phyloP scores from a whole-genome alignment of 1,139 yeast species.

The Diutina rugosa region DNA sequence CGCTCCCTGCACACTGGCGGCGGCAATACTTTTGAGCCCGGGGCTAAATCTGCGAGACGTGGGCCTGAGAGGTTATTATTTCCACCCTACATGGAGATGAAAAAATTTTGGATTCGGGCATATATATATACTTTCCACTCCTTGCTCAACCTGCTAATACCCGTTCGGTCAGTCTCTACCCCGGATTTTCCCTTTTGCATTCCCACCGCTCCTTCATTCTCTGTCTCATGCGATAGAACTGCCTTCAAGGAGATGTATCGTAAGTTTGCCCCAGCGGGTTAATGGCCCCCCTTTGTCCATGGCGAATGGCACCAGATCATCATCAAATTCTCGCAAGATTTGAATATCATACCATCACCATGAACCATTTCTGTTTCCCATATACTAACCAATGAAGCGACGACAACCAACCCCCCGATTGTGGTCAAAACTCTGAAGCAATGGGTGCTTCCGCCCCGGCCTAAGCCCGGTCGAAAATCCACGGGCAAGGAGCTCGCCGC shows the following conservation, averaged over 20 bases:
- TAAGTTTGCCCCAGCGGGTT: not conserved
- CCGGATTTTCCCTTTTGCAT: not conserved
- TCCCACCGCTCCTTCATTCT: not conserved
- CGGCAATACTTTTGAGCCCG: not conserved
- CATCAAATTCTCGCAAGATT: too few species aligned
- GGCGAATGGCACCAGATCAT: too few species aligned
- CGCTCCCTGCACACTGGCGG: not conserved
- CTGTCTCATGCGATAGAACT: not conserved
- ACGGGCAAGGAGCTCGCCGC: slow-evolving; percentile 30
- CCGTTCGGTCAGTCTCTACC: not conserved
- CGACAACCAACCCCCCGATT: not conserved
- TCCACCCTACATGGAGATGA: not conserved
- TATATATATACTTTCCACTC: not conserved
- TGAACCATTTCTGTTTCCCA: too few species aligned
- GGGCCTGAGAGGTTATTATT: not conserved
- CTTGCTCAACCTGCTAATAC: not conserved
- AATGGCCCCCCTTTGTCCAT: not conserved
- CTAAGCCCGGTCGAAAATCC: slow-evolving; percentile 86
- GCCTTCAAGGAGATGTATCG: not conserved
- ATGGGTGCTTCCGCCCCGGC: slow-evolving; percentile 91
- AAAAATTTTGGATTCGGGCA: not conserved
- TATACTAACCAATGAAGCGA: not conserved
- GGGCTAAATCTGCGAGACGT: not conserved
- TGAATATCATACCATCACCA: not conserved
- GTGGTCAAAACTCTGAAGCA: slow-evolving; percentile 48